Evolutionary conservation across 371 early-diverging fungal species (phyloP).

Genomic region (Mortierella sp.): DNA sequence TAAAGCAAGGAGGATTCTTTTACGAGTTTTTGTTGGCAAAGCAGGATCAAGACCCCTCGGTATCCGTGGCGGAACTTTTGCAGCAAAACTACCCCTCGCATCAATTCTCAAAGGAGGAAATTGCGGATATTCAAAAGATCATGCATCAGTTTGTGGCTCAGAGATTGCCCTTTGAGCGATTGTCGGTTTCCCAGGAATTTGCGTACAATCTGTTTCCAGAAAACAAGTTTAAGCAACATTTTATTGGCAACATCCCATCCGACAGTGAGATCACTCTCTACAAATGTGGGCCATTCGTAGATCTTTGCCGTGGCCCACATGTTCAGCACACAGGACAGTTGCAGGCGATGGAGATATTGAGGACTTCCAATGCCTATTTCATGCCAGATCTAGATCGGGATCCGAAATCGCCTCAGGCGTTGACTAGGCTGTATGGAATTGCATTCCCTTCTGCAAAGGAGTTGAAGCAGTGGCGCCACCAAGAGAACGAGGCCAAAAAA

Average conservation of each 20-base stretch:
- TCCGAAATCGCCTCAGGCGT: conserved; percentile 49
- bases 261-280: conserved; percentile 89
- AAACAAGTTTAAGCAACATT: conserved; percentile 87
- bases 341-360: conserved; percentile 83
- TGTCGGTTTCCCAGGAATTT: conserved; percentile 80
- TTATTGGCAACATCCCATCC: conserved; percentile 79
- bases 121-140: conserved; percentile 45
- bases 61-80: conserved; percentile 25
- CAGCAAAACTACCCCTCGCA: conserved; percentile 43
- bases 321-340: conserved; percentile 84
- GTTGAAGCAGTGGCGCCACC: conserved; percentile 59
- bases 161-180: conserved; percentile 86
- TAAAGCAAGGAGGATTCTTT: conserved; percentile 60
- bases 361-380: conserved; percentile 91
- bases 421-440: conserved; percentile 63
- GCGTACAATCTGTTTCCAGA: conserved; percentile 87
- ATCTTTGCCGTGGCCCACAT: conserved; percentile 89
- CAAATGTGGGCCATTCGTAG: conserved; percentile 89
- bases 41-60: conserved; percentile 28
- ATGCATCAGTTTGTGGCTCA: conserved; percentile 62
- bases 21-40: conserved; percentile 54
- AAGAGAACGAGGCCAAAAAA: conserved; percentile 86
- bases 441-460: conserved; percentile 54
- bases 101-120: conserved; percentile 50
- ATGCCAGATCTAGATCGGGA: conserved; percentile 56